Evolutionary conservation across 805 yeast species (phyloP).

Genomic region (Kodamaea leandrae): DNA sequence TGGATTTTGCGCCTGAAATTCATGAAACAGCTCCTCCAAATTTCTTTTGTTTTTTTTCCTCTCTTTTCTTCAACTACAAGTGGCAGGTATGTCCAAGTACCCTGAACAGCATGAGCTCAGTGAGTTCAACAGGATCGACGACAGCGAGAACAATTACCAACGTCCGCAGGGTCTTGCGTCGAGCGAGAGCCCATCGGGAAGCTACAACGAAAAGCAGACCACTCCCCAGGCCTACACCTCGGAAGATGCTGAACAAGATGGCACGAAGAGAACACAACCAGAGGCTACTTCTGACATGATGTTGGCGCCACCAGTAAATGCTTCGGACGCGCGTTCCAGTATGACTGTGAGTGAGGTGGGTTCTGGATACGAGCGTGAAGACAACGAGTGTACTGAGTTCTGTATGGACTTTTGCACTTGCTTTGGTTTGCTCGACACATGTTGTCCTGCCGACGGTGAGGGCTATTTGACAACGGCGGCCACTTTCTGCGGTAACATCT

Average conservation of each 20-base stretch:
- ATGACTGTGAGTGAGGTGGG: slow-evolving; percentile 22
- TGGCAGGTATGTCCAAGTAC: slow-evolving; percentile 1
- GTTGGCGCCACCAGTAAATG: slow-evolving; percentile 2
- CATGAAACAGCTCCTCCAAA: not conserved
- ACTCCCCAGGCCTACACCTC: not conserved
- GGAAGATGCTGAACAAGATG: slow-evolving; percentile 4
- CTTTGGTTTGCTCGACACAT: slow-evolving; percentile 39
- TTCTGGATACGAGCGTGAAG: slow-evolving; percentile 38
- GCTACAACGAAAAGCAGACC: not conserved
- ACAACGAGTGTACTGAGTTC: slow-evolving; percentile 43
- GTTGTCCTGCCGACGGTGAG: slow-evolving; percentile 42
- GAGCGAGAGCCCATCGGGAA: not conserved
- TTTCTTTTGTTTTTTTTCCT: slow-evolving; percentile 3
- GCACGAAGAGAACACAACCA: slow-evolving; percentile 3
- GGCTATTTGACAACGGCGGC: slow-evolving; percentile 39
- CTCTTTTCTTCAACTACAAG: slow-evolving; percentile 4
- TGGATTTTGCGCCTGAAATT: not conserved
- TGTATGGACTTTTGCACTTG: slow-evolving; percentile 37
- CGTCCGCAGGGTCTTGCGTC: not conserved
- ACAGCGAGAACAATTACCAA: not conserved
- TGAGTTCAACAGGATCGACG: slow-evolving; percentile 9
- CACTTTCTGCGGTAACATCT: slow-evolving; percentile 35
- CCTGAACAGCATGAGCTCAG: slow-evolving; percentile 9
- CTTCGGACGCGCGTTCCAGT: slow-evolving; percentile 15
- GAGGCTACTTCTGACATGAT: not conserved